Base-by-base conservation (phyloP, 2,329 filamentous ascomycete species). In the Phyllosticta capitalensis region DNA sequence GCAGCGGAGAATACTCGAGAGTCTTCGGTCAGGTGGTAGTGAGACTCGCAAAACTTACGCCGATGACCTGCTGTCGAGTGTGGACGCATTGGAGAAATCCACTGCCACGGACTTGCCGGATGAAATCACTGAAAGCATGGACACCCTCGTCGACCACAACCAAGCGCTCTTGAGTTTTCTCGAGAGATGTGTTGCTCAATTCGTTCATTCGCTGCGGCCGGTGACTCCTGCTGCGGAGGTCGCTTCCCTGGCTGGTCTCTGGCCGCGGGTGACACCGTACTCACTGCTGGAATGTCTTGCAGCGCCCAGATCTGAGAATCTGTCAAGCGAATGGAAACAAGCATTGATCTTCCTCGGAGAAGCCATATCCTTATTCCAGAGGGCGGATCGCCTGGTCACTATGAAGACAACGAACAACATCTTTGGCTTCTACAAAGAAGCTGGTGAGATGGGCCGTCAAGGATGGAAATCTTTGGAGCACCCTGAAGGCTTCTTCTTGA, bases 401-500 rank as follows among this genome's bases (percentile, higher is more conserved):
- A 7, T 51, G 5, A 22, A 28, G 14, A 12, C 30, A 9, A 38
- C 21, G 5, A 14, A 52, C 0, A 53, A 59, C 6, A 20, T 28
- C 20, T 2, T 51, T 4, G 52, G 24, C 10, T 59, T 59, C 21
- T 55, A 54, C 52, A 59, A 59, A 12, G 57, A 59, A 21, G 38
- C 38, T 2, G 45, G 38, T 5, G 57, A 59, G 19, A 14, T 52
- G 2, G 85, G 84, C 0, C 83, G 85, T 62, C 63, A 65, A 1
- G 81, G 79, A 9, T 89, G 85, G 83, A 64, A 78, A 5, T 78
- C 80, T 0, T 9, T 66, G 0, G 61, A 80, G 0, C 71, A 75
- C 45, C 84, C 86, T 0, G 86, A 89, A 21, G 76, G 61, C 72
- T 90, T 0, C 70, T 90, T 0, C 61, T 90, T 0, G 86, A 90